Percentiles rank a stretch among this genome's conserved stretches.
Evolutionary conservation across 305 asterid genomes (phyloP).

Genomic region (Withania somnifera): DNA sequence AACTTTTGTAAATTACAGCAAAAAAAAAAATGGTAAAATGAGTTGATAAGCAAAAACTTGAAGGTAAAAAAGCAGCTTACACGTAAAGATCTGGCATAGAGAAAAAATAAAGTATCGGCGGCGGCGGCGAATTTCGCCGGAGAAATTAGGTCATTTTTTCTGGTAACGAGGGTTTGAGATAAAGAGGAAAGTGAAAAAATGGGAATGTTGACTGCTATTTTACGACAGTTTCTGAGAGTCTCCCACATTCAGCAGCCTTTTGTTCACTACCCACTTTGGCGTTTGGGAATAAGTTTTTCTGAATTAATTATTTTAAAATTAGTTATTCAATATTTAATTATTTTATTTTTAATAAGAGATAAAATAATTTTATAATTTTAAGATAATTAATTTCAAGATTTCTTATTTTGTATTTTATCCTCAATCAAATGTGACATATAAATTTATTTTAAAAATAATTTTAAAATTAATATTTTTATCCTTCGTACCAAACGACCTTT

Average conservation of each 20-base stretch:
- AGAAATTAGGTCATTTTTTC: not conserved
- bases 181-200: not conserved
- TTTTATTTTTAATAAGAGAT: no score
- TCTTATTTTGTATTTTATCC: no score
- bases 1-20: not conserved
- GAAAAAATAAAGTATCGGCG: not conserved
- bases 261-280: not conserved
- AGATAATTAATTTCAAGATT: no score
- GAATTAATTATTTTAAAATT: no score
- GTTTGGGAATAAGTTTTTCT: no score
- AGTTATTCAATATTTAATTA: no score
- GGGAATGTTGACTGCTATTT: not conserved
- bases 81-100: not conserved
- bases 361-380: no score
- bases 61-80: not conserved
- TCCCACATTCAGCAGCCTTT: not conserved
- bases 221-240: not conserved
- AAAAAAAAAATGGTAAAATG: not conserved
- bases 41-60: no score
- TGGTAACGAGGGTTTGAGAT: not conserved
- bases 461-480: no score
- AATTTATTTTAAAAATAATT: no score
- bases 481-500: no score
- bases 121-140: slow-evolving; percentile 1
- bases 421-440: no score